Evolutionary conservation across 2,329 filamentous ascomycete genomes (phyloP).

Genomic region (Beauveria caledonica): DNA sequence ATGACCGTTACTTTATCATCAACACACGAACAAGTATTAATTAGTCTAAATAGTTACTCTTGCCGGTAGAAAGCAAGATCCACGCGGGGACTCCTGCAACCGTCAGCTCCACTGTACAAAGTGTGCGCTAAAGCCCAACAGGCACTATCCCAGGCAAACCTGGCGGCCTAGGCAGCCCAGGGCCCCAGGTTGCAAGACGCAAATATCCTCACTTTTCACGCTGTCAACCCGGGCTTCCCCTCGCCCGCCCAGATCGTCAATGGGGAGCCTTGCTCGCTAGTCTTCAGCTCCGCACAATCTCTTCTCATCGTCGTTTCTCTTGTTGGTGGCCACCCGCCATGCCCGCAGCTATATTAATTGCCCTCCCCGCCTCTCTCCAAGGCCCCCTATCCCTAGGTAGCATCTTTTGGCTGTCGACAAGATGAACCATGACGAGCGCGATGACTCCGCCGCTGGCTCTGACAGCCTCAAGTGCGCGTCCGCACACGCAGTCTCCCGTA

Average conservation of each 20-base stretch:
- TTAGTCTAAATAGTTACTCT: too few relatives aligned
- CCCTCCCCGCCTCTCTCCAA: background rate
- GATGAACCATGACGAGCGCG: background rate
- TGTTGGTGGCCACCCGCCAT: background rate
- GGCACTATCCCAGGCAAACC: too few relatives aligned
- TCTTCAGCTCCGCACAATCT: background rate
- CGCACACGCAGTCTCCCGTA: background rate
- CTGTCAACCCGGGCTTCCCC: background rate
- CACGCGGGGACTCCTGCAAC: background rate
- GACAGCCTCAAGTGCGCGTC: background rate
- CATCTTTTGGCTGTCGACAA: background rate
- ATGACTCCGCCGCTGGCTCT: background rate
- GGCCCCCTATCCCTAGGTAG: background rate
- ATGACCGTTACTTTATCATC: too few relatives aligned
- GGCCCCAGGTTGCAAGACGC: background rate
- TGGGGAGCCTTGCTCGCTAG: background rate
- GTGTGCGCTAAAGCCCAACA: background rate
- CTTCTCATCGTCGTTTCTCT: background rate
- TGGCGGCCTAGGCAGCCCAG: too few relatives aligned
- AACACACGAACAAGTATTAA: too few relatives aligned
- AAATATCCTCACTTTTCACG: background rate
- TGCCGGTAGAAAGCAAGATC: too few relatives aligned
- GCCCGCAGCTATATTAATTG: background rate
- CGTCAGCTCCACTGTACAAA: background rate
- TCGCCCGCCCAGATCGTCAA: background rate